Evolutionary conservation across 148 eudicot species (phyloP), one percentile per base, ranked within the genome.

Genomic region (Beta vulgaris): DNA sequence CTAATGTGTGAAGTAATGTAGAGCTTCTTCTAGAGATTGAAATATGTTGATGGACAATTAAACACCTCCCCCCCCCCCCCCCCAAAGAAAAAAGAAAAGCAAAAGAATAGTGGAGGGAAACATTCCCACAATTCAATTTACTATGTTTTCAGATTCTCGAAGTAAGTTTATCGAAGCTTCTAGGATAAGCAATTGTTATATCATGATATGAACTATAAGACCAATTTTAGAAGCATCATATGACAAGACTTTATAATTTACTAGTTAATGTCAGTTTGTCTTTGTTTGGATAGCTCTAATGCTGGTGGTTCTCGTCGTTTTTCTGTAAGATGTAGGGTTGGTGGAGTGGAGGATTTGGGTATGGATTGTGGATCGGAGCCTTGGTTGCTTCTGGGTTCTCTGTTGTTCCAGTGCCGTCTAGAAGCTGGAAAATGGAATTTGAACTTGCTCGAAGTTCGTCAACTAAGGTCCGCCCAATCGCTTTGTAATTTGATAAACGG

Each of bases 291-390:
- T 57, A 58, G 44, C 21, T 13, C 74, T 62, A 74, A 67, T 74
- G 54, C 35, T 71, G 70, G 46, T 48, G 36, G 42, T 15, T 65
- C 49, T 61, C 74, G 71, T 55, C 75, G n/a, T n/a, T 72, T 81
- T 74, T 51, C 76, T 69, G 72, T 83, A 82, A 72, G 82, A 79
- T 80, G 60, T 82, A 93, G 98, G 98, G 98, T 73, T 93, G 98
- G 97, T 89, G 92, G 92, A 84, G 94, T 69, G 92, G 93, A 70
- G 98, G 98, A 86, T 93, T 89, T 85, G 87, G 88, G 68, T 93
- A 93, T 77, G 98, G 98, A 60, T 66, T 91, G 73, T 93, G 98
- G 98, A 88, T 93, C 51, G 98, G 98, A 13, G 67, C 85, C 67
- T 78, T 91, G 76, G 94, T 93, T 83, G 93, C 97, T 60, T 95